Conservation (phyloP, 176 grass and related monocot genomes). For the Oryza officinalis region DNA sequence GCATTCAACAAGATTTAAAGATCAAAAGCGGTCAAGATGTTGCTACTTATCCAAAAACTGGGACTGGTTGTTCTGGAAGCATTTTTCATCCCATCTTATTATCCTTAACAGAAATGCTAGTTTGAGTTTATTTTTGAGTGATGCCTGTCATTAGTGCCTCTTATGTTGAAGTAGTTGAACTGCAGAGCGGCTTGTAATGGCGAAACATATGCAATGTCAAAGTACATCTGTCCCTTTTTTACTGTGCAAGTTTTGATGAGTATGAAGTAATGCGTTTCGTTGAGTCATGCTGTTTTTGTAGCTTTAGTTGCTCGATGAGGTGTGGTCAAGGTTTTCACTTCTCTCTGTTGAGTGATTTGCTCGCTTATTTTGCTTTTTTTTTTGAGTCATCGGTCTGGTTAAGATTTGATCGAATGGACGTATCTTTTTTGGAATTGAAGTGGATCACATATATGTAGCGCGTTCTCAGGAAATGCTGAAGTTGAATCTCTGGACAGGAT, state of each 20-base stretch:
- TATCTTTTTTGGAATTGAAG: background rate
- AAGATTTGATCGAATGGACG: background rate
- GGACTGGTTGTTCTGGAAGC: background rate
- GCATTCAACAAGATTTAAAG: conserved; percentile 97
- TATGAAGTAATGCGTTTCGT: background rate
- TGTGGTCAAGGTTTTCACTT: too few species aligned
- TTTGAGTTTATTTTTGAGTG: conserved; percentile 28
- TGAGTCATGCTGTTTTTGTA: background rate
- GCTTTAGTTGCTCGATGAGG: background rate
- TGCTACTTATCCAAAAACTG: background rate
- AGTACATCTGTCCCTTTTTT: conserved; percentile 6
- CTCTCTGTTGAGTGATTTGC: background rate
- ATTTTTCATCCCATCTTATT: conserved; percentile 13
- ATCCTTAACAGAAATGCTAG: conserved; percentile 10
- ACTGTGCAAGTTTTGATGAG: background rate
- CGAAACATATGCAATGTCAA: conserved; percentile 26
- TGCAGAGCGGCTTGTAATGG: conserved; percentile 34
- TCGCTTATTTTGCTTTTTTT: background rate
- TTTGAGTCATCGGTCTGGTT: background rate
- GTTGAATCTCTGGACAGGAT: too few species aligned
- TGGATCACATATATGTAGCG: too few species aligned
- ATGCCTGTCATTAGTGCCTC: conserved; percentile 31
- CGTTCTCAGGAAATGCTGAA: too few species aligned
- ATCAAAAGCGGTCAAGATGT: background rate
- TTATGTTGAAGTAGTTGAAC: conserved; percentile 34